phyloP scores from a whole-genome alignment of 2,329 filamentous ascomycete genomes.

The Phaeosphaeriaceae sp. region DNA sequence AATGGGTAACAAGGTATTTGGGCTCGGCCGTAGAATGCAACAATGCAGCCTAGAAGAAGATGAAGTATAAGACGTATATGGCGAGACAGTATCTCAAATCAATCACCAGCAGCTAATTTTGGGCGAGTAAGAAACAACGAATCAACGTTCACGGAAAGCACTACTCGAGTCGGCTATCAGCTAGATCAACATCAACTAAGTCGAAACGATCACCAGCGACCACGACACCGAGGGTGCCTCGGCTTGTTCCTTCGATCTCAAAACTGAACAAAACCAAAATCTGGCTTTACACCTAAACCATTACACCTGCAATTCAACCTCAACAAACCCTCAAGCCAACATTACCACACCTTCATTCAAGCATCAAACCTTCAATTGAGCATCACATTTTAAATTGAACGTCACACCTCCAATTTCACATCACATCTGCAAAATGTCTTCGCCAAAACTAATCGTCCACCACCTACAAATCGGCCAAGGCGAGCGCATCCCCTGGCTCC shows the following conservation, averaged over 20 bases:
- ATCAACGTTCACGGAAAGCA: neutral
- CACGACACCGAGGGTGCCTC: neutral
- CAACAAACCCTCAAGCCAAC: neutral
- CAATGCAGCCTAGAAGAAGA: neutral
- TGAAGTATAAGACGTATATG: neutral
- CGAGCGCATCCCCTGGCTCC: slow-evolving; percentile 69
- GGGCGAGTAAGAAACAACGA: neutral
- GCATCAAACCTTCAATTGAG: slow-evolving; percentile 1
- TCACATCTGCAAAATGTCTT: slow-evolving; percentile 15
- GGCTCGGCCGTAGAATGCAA: neutral
- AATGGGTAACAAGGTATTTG: neutral
- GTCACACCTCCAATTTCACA: neutral
- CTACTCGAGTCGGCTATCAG: neutral
- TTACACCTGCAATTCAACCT: neutral
- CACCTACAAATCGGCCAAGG: slow-evolving; percentile 62
- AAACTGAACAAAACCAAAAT: neutral
- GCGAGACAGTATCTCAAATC: neutral
- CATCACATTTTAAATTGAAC: neutral
- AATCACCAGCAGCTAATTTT: neutral
- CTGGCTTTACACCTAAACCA: neutral
- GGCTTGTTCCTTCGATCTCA: neutral
- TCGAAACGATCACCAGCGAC: neutral
- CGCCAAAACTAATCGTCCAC: slow-evolving; percentile 43
- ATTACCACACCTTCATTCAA: neutral
- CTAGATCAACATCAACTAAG: neutral